A percentile compares a stretch with the other conserved stretches of the same genome.
Conservation (phyloP, 78 protist genomes). For the Goniomonas avonlea region DNA sequence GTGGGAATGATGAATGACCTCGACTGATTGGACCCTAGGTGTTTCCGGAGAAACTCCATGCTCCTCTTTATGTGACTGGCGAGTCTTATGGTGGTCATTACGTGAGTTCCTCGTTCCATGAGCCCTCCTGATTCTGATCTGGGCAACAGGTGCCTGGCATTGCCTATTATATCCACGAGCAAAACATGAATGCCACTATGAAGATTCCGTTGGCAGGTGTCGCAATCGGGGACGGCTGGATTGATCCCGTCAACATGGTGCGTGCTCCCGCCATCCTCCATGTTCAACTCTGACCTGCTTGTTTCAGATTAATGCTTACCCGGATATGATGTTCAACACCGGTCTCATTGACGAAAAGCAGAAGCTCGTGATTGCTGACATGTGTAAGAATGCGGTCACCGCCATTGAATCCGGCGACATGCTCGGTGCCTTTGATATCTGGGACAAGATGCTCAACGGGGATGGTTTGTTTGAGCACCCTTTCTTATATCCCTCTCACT, state of each 20-base stretch:
- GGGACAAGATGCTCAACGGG: constrained; percentile 23
- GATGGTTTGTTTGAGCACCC: neutral
- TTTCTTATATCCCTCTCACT: too few relatives aligned
- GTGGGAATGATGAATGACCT: too few relatives aligned
- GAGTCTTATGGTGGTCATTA: constrained; percentile 14
- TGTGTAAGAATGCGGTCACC: neutral
- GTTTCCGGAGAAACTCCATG: neutral
- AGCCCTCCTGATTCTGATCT: too few relatives aligned
- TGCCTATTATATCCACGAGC: neutral
- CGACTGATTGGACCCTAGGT: too few relatives aligned
- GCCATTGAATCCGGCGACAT: neutral
- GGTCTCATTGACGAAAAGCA: neutral
- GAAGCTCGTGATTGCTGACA: neutral
- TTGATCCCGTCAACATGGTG: constrained; percentile 4
- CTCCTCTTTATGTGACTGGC: neutral
- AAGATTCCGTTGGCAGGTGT: neutral
- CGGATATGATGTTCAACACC: neutral
- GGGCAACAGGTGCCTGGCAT: too few relatives aligned
- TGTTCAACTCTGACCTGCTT: too few relatives aligned
- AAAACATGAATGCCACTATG: neutral
- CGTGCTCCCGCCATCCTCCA: too few relatives aligned
- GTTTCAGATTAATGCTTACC: too few relatives aligned
- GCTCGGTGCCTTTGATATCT: neutral
- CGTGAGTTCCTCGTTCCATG: too few relatives aligned
- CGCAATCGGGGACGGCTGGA: constrained; percentile 15